Base-by-base conservation (phyloP, 2,329 filamentous ascomycete species). In the Dothidotthia symphoricarpi region DNA sequence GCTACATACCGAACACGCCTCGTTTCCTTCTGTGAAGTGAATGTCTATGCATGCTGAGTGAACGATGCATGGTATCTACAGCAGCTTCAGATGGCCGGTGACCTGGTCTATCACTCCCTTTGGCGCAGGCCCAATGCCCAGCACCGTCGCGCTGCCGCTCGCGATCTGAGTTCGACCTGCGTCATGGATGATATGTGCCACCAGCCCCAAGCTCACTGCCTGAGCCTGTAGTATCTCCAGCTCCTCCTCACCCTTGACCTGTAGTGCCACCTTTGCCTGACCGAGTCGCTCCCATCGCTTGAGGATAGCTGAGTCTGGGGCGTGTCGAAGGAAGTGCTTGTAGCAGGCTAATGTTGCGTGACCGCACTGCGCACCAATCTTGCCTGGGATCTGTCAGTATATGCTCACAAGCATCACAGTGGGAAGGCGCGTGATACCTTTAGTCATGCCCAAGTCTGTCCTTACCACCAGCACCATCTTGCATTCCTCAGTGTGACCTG, bases 261-360 rank as follows among this genome's bases (percentile, higher is more conserved):
- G 90, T 38, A 98, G 71, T 6, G 93, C 93, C 49, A 98, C 86
- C 77, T 98, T 97, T 50, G 88, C 86, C 72, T 96, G 90, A 10
- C 93, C 93, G 38, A 76, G 71, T 34, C 74, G 75, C 70, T 98
- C 93, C 93, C 93, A 98, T 51, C 85, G 83, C 51, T 77, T 77
- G 32, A 98, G 79, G 35, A 95, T 72, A 28, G 73, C 73, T 39
- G 81, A 78, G 31, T 77, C 73, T 11, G 78, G 67, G 29, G 70
- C 57, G 16, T 75, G 75, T 25, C 72, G 67, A 27, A 81, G 70
- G 49, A 94, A 81, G 42, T 82, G 74, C 73, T 96, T 97, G 81
- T 95, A 98, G 78, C 91, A 97, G 38, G 91, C 90, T 39, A 98
- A 82, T 3, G 91, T 95, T n/a, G 93, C 93, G 69, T 97, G 93